Evolutionary conservation across 2,329 filamentous ascomycete species (phyloP).

Genomic region (Dactylonectria macrodidyma): DNA sequence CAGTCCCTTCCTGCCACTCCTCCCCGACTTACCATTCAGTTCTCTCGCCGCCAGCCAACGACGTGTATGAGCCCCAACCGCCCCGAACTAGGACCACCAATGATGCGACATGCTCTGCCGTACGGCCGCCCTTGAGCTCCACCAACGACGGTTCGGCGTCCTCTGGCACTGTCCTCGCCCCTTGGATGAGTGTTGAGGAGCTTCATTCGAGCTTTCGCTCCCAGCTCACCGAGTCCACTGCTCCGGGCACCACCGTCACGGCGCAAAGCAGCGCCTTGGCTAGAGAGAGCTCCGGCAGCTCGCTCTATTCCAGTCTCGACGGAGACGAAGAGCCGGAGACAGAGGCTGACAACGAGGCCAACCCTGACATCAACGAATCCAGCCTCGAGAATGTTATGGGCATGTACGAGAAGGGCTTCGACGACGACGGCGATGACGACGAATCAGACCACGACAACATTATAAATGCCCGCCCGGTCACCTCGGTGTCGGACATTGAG

Average conservation of each 20-base stretch:
- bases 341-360: conserved; percentile 46
- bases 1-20: conserved; percentile 64
- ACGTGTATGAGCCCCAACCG: conserved; percentile 55
- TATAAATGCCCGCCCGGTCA: conserved; percentile 48
- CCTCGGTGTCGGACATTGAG: conserved; percentile 51
- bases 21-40: conserved; percentile 56
- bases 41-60: conserved; percentile 60
- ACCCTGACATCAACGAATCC: conserved; percentile 64
- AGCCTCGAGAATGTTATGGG: conserved; percentile 79
- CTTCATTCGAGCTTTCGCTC: conserved; percentile 70
- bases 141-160: conserved; percentile 54
- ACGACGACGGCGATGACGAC: conserved; percentile 53
- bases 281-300: conserved; percentile 83
- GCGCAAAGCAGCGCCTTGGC: conserved; percentile 88
- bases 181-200: conserved; percentile 67
- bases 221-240: conserved; percentile 68
- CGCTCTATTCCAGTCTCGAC: conserved; percentile 61
- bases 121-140: conserved; percentile 47
- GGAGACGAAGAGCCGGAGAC: conserved; percentile 44
- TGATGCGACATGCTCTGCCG: conserved; percentile 44
- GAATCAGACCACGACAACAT: conserved; percentile 53
- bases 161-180: conserved; percentile 56
- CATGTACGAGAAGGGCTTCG: conserved; percentile 77
- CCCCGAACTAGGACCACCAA: conserved; percentile 49
- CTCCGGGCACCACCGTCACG: conserved; percentile 76